phyloP scores from a whole-genome alignment of 495 filamentous ascomycete genomes.

The Hyphodiscus hymeniophilus region DNA sequence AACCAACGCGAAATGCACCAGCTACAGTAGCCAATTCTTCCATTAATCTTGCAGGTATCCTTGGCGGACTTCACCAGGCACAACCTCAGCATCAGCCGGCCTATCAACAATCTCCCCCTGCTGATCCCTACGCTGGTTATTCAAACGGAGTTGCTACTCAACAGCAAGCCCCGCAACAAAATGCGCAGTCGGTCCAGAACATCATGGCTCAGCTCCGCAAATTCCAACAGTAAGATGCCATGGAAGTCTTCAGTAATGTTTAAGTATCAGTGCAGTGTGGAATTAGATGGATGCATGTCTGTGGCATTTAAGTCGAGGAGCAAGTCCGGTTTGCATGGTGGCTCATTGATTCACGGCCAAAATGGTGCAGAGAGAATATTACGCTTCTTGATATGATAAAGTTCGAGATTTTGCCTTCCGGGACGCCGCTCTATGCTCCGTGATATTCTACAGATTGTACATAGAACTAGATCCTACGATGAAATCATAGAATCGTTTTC shows the following conservation, averaged over 20 bases:
- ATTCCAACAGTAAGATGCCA: conserved; percentile 31
- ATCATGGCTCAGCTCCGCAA: conserved; percentile 41
- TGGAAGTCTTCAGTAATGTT: background rate
- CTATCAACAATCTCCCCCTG: conserved; percentile 15
- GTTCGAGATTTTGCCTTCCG: background rate
- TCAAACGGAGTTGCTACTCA: conserved; percentile 7
- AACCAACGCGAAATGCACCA: conserved; percentile 33
- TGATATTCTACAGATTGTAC: conserved; percentile 13
- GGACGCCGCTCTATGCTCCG: conserved; percentile 13
- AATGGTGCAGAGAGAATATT: conserved; percentile 2
- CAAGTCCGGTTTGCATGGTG: background rate
- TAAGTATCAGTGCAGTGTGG: background rate
- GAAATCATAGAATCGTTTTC: background rate
- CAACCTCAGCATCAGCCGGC: conserved; percentile 28
- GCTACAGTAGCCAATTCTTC: conserved; percentile 30
- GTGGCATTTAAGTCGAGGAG: background rate
- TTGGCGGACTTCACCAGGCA: conserved; percentile 36
- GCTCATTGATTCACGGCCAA: background rate
- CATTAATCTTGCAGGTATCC: conserved; percentile 52
- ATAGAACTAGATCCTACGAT: conserved; percentile 2
- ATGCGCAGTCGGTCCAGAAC: conserved; percentile 35
- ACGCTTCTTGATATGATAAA: background rate
- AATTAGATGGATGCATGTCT: no score
- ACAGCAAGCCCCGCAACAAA: conserved; percentile 19
- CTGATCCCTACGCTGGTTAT: conserved; percentile 15